These are phyloP conservation scores for Arthroderma sp. DNA, from an alignment of 2,329 filamentous ascomycete species.

Conservation along the genomic window DNA sequence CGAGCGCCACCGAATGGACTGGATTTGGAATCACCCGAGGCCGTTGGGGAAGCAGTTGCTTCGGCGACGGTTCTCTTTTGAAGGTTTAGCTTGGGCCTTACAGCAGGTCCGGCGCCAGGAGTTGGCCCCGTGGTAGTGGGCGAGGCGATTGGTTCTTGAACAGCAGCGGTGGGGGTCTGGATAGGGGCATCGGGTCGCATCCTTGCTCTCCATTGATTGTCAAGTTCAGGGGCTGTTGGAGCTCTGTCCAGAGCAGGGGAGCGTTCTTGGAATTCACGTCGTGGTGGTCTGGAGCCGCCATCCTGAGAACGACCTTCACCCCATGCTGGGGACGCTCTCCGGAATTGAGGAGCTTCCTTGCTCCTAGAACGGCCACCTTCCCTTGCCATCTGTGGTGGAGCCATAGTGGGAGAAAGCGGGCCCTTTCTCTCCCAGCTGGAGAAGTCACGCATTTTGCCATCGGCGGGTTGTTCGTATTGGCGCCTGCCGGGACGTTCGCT, in stretches of 20 bases:
- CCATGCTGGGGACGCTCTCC: constrained; percentile 62
- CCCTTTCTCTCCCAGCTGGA: constrained; percentile 92
- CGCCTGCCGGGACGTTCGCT: constrained; percentile 56
- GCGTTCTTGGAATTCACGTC: constrained; percentile 61
- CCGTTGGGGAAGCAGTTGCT: constrained; percentile 31
- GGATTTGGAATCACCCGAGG: constrained; percentile 56
- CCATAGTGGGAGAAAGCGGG: constrained; percentile 60
- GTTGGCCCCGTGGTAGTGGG: constrained; percentile 57
- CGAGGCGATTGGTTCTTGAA: constrained; percentile 33
- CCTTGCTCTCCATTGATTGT: constrained; percentile 80
- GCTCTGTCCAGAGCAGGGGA: constrained; percentile 49
- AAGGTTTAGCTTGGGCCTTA: constrained; percentile 73
- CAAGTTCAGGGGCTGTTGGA: constrained; percentile 79
- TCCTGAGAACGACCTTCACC: constrained; percentile 55
- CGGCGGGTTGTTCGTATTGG: constrained; percentile 48
- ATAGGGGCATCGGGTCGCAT: constrained; percentile 69
- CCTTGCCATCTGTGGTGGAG: constrained; percentile 28
- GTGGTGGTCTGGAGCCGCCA: constrained; percentile 59
- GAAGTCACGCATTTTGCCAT: constrained; percentile 68
- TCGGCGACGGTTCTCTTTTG: constrained; percentile 85
- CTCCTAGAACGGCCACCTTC: constrained; percentile 43
- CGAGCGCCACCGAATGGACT: constrained; percentile 88
- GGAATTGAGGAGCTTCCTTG: constrained; percentile 48
- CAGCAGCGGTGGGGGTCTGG: constrained; percentile 53
- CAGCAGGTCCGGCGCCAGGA: constrained; percentile 46